phyloP scores from a whole-genome alignment of 176 grass and related monocot genomes.

The Canna indica region DNA sequence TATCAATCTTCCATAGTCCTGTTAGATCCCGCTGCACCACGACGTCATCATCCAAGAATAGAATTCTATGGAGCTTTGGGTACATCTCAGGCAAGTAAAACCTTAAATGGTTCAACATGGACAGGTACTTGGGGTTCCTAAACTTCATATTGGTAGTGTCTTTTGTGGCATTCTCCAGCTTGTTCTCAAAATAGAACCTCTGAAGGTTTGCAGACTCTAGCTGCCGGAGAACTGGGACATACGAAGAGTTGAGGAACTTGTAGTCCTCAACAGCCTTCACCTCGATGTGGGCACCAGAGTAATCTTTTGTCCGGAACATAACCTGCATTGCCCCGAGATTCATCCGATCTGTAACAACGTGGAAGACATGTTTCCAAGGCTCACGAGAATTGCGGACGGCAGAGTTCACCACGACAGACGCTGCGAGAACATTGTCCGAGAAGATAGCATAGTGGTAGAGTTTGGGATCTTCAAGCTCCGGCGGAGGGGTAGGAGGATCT shows the following conservation, averaged over 20 bases:
- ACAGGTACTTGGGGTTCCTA: slow-evolving; percentile 95
- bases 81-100: slow-evolving; percentile 99
- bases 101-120: slow-evolving; percentile 86
- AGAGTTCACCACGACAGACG: slow-evolving; percentile 86
- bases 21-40: slow-evolving; percentile 90
- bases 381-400: slow-evolving; percentile 65
- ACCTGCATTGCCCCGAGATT: slow-evolving; percentile 99
- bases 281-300: slow-evolving; percentile 74
- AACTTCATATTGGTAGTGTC: slow-evolving; percentile 99
- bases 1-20: slow-evolving; percentile 88
- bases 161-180: slow-evolving; percentile 98
- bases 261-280: slow-evolving; percentile 92
- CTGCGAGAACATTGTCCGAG: slow-evolving; percentile 96
- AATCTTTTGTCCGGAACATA: slow-evolving; percentile 70
- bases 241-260: slow-evolving; percentile 94
- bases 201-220: slow-evolving; percentile 91
- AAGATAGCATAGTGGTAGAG: slow-evolving; percentile 98
- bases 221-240: slow-evolving; percentile 91
- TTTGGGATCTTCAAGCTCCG: slow-evolving; percentile 57
- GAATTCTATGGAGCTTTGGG: slow-evolving; percentile 73
- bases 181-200: slow-evolving; percentile 98
- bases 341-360: slow-evolving; percentile 95
- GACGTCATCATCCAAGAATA: slow-evolving; percentile 96
- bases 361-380: slow-evolving; percentile 77
- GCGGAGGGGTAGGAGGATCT: slow-evolving; percentile 36